phyloP scores from a whole-genome alignment of 176 grass and related monocot species.

The Zea mays region DNA sequence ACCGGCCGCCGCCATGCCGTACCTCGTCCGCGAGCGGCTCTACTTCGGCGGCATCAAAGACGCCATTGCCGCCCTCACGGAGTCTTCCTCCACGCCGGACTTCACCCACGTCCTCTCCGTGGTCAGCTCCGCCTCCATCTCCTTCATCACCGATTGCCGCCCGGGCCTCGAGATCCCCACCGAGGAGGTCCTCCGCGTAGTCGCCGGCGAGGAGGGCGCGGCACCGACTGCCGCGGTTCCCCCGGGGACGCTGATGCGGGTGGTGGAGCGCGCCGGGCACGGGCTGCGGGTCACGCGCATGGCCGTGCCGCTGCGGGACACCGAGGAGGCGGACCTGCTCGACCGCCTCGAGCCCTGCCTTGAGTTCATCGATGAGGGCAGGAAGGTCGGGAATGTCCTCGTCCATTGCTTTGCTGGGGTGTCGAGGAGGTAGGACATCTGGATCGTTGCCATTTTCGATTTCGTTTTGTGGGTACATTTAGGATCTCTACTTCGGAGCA shows the following conservation, averaged over 20 bases:
- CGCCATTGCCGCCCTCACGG: slow-evolving; percentile 55
- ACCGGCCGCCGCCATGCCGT: slow-evolving; percentile 49
- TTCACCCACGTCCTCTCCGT: slow-evolving; percentile 59
- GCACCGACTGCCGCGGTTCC: slow-evolving; percentile 40
- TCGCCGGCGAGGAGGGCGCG: slow-evolving; percentile 43
- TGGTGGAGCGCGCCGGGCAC: slow-evolving; percentile 68
- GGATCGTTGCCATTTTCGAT: neutral
- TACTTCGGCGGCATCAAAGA: slow-evolving; percentile 72
- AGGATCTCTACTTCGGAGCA: neutral
- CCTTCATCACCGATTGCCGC: slow-evolving; percentile 72
- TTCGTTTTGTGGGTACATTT: neutral
- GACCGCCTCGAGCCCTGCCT: slow-evolving; percentile 73
- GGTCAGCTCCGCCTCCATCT: slow-evolving; percentile 66
- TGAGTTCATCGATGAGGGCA: slow-evolving; percentile 70
- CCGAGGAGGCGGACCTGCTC: slow-evolving; percentile 81
- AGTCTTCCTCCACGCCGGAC: neutral
- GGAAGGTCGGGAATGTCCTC: slow-evolving; percentile 58
- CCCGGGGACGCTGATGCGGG: slow-evolving; percentile 43
- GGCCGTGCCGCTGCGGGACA: slow-evolving; percentile 79
- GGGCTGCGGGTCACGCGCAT: slow-evolving; percentile 68
- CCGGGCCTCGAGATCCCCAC: slow-evolving; percentile 37
- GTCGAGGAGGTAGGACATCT: slow-evolving; percentile 62
- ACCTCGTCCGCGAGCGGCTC: slow-evolving; percentile 65
- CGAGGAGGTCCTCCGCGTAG: slow-evolving; percentile 57
- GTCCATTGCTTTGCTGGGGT: slow-evolving; percentile 93